Base-by-base conservation (phyloP, 345 rosid genomes). In the Gossypium arboreum region DNA sequence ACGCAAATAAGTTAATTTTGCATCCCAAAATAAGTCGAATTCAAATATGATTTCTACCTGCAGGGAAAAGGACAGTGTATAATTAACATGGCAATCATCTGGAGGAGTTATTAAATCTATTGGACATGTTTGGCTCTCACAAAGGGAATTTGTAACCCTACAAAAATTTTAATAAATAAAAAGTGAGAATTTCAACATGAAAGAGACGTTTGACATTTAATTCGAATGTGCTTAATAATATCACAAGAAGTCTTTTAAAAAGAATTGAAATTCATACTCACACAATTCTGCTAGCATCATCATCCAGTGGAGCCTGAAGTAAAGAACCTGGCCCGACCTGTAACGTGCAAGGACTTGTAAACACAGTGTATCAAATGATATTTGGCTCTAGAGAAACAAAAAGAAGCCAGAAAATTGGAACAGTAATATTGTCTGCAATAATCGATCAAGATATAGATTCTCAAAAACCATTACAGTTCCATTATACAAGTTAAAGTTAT, bases 11-110 rank as follows among this genome's bases (percentile, higher is more conserved):
- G 12, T 62, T 29, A 76, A 66, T 6, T 74, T 52, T 15, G 48
- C 68, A 59, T 78, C 71, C 74, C 51, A 76, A 78, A 69, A 60
- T 48, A 81, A 64, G 73, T 72, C 60, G 34, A 73, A 76, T 70
- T 45, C 45, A 64, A 76, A 77, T 52, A 41, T n/a, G 16, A 66
- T 54, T 61, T 84, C 80, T 85, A 93, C 99, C 85, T 92, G 98
- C 79, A 95, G 88, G 47, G 99, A 91, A 85, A 91, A 95, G 22
- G 98, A 87, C 67, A 95, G 81, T 17, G 98, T 92, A 79, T 89
- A 91, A 78, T 95, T 95, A 78, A 91, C 97, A 90, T 93, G 98
- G 84, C 99, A 95, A 81, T 95, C 99, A 83, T 95, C 99, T 47
- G 97, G 99, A 69, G 98, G 99, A 83, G 87, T 90, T 74, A 91